A percentile compares a stretch with the other conserved stretches of the same genome.
These are phyloP conservation scores for Gillenia trifoliata DNA, from an alignment of 306 rosid genomes.

Conservation along the genomic window DNA sequence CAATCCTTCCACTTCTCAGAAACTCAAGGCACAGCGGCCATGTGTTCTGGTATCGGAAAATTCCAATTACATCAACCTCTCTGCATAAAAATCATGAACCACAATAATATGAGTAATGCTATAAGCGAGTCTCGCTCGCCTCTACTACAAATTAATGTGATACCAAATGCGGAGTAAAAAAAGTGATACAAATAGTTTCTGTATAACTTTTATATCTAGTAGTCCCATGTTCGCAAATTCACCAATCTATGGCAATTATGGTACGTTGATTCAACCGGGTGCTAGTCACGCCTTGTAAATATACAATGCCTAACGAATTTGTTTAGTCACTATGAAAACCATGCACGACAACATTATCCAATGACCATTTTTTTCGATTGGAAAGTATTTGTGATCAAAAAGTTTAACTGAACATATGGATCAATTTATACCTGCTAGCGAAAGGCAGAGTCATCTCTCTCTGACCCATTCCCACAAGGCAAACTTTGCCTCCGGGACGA, in stretches of 20 bases:
- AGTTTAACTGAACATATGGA: neutral
- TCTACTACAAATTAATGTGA: neutral
- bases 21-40: slow-evolving; percentile 48
- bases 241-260: too few relatives aligned
- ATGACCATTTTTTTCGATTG: too few relatives aligned
- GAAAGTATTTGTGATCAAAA: too few relatives aligned
- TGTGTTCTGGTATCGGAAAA: slow-evolving; percentile 42
- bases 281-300: too few relatives aligned
- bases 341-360: too few relatives aligned
- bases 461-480: slow-evolving; percentile 37
- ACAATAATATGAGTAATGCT: neutral
- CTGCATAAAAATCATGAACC: neutral
- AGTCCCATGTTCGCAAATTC: too few relatives aligned
- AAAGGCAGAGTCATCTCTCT: slow-evolving; percentile 34
- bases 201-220: too few relatives aligned
- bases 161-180: neutral
- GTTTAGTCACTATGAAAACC: too few relatives aligned
- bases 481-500: slow-evolving; percentile 39
- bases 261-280: too few relatives aligned
- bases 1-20: slow-evolving; percentile 33
- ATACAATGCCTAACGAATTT: too few relatives aligned
- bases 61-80: slow-evolving; percentile 37
- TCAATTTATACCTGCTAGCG: slow-evolving; percentile 23
- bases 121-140: neutral
- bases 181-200: neutral